Conservation (phyloP, 208 protist species). For the Herpetomonas samuelpessoai region DNA sequence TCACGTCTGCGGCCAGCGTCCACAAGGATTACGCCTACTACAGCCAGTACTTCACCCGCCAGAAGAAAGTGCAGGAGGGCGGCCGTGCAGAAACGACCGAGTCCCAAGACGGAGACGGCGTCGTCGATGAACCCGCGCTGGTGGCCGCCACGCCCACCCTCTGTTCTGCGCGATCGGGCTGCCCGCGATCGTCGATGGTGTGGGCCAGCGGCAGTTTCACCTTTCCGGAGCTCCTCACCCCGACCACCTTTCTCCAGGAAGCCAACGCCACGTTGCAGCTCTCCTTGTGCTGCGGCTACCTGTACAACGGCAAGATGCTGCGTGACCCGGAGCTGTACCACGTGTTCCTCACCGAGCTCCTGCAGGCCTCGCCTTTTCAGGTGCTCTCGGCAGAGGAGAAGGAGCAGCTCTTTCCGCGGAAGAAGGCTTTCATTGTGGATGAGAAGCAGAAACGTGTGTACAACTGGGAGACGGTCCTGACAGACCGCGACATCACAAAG, state of each 20-base stretch:
- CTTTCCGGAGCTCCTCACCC: slow-evolving; percentile 47
- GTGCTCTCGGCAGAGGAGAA: slow-evolving; percentile 56
- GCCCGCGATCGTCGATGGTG: slow-evolving; percentile 71
- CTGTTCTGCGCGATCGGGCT: slow-evolving; percentile 51
- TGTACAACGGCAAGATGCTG: slow-evolving; percentile 62
- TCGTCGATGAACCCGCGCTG: slow-evolving; percentile 8
- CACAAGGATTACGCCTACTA: not conserved
- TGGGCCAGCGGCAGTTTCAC: slow-evolving; percentile 84
- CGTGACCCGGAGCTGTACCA: slow-evolving; percentile 59
- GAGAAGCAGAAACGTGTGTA: slow-evolving; percentile 28
- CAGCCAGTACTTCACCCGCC: not conserved
- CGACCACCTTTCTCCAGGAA: slow-evolving; percentile 44
- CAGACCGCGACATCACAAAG: slow-evolving; percentile 28
- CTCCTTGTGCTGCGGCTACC: slow-evolving; percentile 81
- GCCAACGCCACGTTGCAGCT: slow-evolving; percentile 63
- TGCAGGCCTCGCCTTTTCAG: slow-evolving; percentile 80
- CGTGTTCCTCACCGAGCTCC: slow-evolving; percentile 59
- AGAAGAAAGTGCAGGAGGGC: not conserved
- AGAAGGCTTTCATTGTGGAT: slow-evolving; percentile 34
- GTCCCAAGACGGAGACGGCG: too few species aligned
- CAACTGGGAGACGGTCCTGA: slow-evolving; percentile 27
- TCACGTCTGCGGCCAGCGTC: too few species aligned
- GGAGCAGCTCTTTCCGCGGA: slow-evolving; percentile 59
- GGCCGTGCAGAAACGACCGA: slow-evolving; percentile 1
- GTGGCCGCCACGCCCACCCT: slow-evolving; percentile 7